Conservation (phyloP, 1,284 basidiomycete species). For the Ustilago sp. region DNA sequence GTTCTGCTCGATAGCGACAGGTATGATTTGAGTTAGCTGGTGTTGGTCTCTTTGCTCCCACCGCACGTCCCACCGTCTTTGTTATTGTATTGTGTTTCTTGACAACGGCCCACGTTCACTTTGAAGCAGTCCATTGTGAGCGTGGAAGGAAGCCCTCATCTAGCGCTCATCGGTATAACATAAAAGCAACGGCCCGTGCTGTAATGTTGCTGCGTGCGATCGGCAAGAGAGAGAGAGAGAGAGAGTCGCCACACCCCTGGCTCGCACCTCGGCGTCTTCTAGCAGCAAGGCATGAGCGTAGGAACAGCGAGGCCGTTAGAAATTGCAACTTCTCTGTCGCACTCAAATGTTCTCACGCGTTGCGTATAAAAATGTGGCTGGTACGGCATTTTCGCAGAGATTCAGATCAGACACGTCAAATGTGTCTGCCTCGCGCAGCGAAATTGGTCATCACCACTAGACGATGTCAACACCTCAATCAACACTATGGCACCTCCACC, state of each 20-base stretch:
- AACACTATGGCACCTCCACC: no score
- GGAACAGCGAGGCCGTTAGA: background rate
- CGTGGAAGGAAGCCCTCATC: background rate
- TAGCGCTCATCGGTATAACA: no score
- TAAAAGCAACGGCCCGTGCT: no score
- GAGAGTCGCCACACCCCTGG: background rate
- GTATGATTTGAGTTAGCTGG: background rate
- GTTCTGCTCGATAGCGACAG: background rate
- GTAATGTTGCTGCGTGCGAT: background rate
- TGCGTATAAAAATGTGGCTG: background rate
- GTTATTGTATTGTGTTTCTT: background rate
- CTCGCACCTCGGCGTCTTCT: conserved; percentile 1
- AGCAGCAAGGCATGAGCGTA: background rate
- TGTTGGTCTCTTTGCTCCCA: background rate
- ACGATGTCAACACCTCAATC: no score
- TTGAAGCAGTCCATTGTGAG: background rate
- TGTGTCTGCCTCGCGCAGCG: no score
- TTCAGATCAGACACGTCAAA: no score
- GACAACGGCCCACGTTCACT: background rate
- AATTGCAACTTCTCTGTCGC: background rate
- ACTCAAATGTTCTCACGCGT: background rate
- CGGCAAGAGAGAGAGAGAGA: background rate
- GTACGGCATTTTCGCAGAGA: no score
- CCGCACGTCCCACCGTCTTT: background rate
- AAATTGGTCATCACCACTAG: no score